Evolutionary conservation across 352 stramenopile species (phyloP).

Genomic region (Pythium angustatum): DNA sequence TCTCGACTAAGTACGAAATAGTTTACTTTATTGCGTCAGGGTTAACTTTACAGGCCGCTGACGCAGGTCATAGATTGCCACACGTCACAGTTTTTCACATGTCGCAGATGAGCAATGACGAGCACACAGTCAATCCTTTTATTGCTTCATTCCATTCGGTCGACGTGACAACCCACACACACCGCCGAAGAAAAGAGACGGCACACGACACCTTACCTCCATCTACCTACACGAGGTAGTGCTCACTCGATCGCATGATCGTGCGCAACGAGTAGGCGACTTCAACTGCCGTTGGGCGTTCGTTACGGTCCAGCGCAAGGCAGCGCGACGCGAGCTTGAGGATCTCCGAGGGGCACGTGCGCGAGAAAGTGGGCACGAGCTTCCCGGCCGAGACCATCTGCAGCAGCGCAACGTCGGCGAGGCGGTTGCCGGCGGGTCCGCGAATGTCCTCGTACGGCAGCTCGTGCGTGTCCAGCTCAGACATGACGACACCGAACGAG

Average conservation of each 20-base stretch:
- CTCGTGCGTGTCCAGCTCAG: conserved; percentile 46
- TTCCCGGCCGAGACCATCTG: conserved; percentile 41
- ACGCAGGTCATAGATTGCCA: not conserved
- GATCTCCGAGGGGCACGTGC: conserved; percentile 30
- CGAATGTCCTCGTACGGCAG: conserved; percentile 40
- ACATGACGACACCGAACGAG: conserved; percentile 39
- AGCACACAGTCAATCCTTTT: too few species aligned
- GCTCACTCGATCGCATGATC: conserved; percentile 31
- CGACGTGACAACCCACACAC: not conserved
- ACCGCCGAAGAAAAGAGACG: too few species aligned
- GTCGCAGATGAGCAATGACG: conserved; percentile 13
- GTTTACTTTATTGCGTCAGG: not conserved
- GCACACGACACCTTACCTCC: not conserved
- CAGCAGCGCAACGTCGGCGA: conserved; percentile 42
- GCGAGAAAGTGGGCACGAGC: conserved; percentile 36
- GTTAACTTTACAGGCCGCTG: not conserved
- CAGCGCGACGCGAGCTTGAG: conserved; percentile 36
- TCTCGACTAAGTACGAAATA: conserved; percentile 27
- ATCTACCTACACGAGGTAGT: conserved; percentile 18
- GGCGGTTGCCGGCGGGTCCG: conserved; percentile 27
- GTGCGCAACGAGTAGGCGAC: conserved; percentile 36
- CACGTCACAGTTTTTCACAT: conserved; percentile 17
- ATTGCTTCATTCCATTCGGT: not conserved
- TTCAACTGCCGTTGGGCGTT: conserved; percentile 40
- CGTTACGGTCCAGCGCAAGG: conserved; percentile 30